A percentile compares a stretch with the other conserved stretches of the same genome.
phyloP scores from a whole-genome alignment of 2,329 filamentous ascomycete genomes.

The Rachicladosporium sp. region DNA sequence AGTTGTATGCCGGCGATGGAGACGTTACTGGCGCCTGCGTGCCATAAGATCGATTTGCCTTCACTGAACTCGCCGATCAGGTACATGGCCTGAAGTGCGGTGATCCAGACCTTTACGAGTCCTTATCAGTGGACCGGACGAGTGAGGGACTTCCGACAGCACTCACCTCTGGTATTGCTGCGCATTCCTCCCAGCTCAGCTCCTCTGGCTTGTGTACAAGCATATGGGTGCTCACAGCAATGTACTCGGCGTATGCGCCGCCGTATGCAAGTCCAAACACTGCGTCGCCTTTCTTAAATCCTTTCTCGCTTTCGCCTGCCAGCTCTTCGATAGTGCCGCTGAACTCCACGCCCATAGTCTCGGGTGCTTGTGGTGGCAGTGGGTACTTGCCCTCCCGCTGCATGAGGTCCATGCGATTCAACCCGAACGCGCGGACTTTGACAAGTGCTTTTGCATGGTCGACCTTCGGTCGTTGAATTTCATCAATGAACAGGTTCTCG shows the following conservation, averaged over 20 bases:
- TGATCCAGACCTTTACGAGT: constrained; percentile 59
- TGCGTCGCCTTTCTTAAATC: constrained; percentile 61
- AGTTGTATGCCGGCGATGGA: constrained; percentile 84
- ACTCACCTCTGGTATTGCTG: constrained; percentile 63
- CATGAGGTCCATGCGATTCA: constrained; percentile 76
- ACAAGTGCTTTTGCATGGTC: constrained; percentile 62
- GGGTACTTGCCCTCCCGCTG: constrained; percentile 65
- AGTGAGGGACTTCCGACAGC: constrained; percentile 5
- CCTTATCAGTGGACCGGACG: background rate
- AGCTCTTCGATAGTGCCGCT: constrained; percentile 55
- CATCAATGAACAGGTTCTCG: constrained; percentile 40
- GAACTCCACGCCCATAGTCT: constrained; percentile 67
- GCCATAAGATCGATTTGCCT: constrained; percentile 63
- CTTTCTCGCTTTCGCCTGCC: constrained; percentile 34
- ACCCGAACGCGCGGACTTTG: constrained; percentile 49
- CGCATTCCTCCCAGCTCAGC: constrained; percentile 61
- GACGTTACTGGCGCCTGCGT: constrained; percentile 83
- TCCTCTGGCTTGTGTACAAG: constrained; percentile 66
- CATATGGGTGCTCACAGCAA: constrained; percentile 66
- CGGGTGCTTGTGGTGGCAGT: constrained; percentile 55
- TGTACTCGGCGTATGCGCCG: constrained; percentile 77
- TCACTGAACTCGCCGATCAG: constrained; percentile 60
- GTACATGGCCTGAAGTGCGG: constrained; percentile 79
- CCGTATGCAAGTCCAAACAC: constrained; percentile 88
- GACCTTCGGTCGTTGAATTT: constrained; percentile 38